Evolutionary conservation across 495 filamentous ascomycete species (phyloP), one percentile per base, ranked within the genome.

Genomic region (Cenococcum geophilum): DNA sequence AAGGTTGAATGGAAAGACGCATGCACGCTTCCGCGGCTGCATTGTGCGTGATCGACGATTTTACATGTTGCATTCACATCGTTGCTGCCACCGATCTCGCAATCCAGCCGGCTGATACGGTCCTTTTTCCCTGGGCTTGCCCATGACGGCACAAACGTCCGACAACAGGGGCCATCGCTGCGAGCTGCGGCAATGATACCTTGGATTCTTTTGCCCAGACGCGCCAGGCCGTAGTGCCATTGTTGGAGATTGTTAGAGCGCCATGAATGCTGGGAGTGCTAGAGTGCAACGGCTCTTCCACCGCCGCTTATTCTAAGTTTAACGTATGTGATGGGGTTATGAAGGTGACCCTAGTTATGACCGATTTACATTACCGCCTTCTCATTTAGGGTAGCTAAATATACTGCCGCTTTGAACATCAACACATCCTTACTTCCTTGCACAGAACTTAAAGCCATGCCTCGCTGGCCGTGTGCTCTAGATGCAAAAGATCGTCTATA

Each of bases 1-100:
- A 51, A 51, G 48, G 40, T 45, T 45, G 40, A 18, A 45, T 4
- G 40, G 40, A 45, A 51, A 51, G 48, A 51, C 12, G 48, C 48
- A 51, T 27, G 49, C 49, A 52, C 21, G 49, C 48, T 51, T 52
- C 49, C 25, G 49, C 49, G 25, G 49, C 22, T 52, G 49, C 49
- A 52, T 52, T 16, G 8, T 52, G 21, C 49, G 18, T 14, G 49
- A 52, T 52, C 49, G 49, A 52, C 49, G 21, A 27, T 23, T 27
- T 25, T 25, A 52, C 20, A 32, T 45, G 27, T 45, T 45, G 40
- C 18, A 10, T 45, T 18, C 40, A 4, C 40, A 45, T 14, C 2
- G 27, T 6, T 45, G 12, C 40, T 45, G 40, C 40, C 4, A 45
- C 40, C 11, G 40, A 45, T 18, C 40, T 45, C 40, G 27, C 27